Evolutionary conservation across 2,329 filamentous ascomycete species (phyloP).

Genomic region (Pyrenochaeta sp.): DNA sequence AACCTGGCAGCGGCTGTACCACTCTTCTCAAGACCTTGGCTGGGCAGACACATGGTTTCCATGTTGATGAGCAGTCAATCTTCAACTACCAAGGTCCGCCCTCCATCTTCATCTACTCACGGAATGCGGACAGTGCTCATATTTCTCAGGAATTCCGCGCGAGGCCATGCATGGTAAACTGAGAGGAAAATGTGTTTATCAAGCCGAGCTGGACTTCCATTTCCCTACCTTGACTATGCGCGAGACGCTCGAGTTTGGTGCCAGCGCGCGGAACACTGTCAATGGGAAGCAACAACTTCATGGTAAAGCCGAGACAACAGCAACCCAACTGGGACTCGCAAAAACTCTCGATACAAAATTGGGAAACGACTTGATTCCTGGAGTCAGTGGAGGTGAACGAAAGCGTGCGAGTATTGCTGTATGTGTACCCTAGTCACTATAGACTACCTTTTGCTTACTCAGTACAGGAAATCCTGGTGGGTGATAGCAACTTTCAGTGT

Average conservation of each 20-base stretch:
- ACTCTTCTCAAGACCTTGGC: conserved; percentile 65
- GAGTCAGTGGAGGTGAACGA: conserved; percentile 64
- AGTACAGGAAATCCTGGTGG: not conserved
- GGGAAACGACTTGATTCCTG: conserved; percentile 62
- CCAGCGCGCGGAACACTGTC: not conserved
- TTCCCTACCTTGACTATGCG: conserved; percentile 61
- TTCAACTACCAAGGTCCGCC: not conserved
- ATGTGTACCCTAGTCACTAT: conserved; percentile 20
- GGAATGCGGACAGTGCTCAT: not conserved
- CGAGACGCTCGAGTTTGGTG: conserved; percentile 58
- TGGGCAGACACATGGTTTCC: conserved; percentile 2
- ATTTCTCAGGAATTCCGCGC: not conserved
- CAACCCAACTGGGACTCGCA: not conserved
- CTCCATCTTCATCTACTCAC: too few species aligned
- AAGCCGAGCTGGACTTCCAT: conserved; percentile 42
- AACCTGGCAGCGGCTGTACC: conserved; percentile 62
- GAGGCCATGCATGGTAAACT: conserved; percentile 2
- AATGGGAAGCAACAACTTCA: not conserved
- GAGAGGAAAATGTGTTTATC: conserved; percentile 1
- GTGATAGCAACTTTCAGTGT: conserved; percentile 52
- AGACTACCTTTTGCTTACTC: not conserved
- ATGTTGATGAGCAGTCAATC: not conserved
- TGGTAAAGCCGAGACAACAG: not conserved
- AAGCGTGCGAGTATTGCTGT: conserved; percentile 66
- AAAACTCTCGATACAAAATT: conserved; percentile 61